These are phyloP conservation scores for Ettlia oleoabundans DNA, from an alignment of 139 green algal species.

Conservation along the genomic window DNA sequence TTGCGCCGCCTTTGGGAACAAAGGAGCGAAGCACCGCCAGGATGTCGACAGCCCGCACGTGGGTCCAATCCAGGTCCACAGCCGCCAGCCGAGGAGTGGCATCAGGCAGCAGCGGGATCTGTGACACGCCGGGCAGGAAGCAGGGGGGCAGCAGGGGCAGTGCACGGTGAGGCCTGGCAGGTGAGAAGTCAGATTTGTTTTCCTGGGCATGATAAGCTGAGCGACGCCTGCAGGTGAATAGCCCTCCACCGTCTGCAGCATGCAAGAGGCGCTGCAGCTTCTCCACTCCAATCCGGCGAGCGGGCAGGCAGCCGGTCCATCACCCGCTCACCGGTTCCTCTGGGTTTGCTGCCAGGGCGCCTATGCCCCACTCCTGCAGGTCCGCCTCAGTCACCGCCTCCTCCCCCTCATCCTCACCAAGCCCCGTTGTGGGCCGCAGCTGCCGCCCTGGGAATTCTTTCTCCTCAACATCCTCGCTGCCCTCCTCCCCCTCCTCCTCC, in stretches of 20 bases:
- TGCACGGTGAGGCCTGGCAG: neutral
- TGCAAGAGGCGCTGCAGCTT: neutral
- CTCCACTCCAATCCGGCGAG: no score
- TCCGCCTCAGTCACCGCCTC: constrained; percentile 33
- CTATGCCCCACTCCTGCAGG: constrained; percentile 73
- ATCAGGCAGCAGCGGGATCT: constrained; percentile 42
- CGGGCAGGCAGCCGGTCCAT: no score
- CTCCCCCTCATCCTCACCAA: constrained; percentile 29
- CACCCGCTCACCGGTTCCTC: constrained; percentile 57
- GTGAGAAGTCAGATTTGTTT: no score
- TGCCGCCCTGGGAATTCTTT: constrained; percentile 17
- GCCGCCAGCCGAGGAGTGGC: constrained; percentile 74
- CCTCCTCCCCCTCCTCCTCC: constrained; percentile 1
- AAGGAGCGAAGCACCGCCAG: constrained; percentile 88
- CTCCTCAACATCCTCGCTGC: constrained; percentile 52
- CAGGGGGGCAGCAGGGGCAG: neutral
- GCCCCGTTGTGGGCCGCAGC: neutral
- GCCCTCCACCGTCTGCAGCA: no score
- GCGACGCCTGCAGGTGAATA: no score
- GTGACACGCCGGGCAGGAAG: no score
- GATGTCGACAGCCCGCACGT: constrained; percentile 83
- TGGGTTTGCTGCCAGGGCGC: constrained; percentile 75
- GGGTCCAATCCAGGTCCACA: constrained; percentile 93
- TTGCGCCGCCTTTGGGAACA: constrained; percentile 46
- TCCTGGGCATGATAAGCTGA: no score